Conservation (phyloP, 1,284 basidiomycete genomes). For the Tylopilus sp. region DNA sequence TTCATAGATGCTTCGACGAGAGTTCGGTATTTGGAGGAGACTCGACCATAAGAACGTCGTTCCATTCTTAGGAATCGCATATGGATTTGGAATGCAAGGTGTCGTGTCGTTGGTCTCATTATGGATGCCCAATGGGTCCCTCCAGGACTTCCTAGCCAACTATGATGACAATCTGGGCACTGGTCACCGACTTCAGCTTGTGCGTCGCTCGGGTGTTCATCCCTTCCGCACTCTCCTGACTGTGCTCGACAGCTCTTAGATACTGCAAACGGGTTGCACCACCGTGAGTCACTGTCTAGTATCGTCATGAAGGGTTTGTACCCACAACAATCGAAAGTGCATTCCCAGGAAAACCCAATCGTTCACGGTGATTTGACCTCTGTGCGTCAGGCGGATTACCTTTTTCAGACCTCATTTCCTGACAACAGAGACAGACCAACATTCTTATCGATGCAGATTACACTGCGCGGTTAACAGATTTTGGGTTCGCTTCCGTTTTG, state of each 20-base stretch:
- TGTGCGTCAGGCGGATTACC: neutral
- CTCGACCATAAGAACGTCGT: constrained; percentile 26
- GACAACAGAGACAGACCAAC: constrained; percentile 3
- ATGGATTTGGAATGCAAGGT: constrained; percentile 23
- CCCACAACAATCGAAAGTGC: neutral
- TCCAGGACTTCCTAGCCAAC: neutral
- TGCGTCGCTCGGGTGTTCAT: neutral
- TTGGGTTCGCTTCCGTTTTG: constrained; percentile 1
- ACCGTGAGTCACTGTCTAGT: neutral
- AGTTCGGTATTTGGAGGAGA: constrained; percentile 35
- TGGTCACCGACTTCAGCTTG: constrained; percentile 12
- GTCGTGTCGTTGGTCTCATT: constrained; percentile 26
- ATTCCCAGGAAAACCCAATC: neutral
- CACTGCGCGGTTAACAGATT: constrained; percentile 3
- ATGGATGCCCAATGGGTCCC: constrained; percentile 24
- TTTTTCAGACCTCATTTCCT: neutral
- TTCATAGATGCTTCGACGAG: constrained; percentile 14
- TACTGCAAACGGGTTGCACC: constrained; percentile 8
- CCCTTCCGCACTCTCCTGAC: neutral
- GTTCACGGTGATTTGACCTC: neutral
- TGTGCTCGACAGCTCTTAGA: neutral
- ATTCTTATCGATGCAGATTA: constrained; percentile 7
- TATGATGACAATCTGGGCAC: neutral
- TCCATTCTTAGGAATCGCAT: constrained; percentile 29
- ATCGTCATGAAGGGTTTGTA: neutral